Conservation (phyloP, 1,139 yeast species). For the Magnusiomyces suaveolens region DNA sequence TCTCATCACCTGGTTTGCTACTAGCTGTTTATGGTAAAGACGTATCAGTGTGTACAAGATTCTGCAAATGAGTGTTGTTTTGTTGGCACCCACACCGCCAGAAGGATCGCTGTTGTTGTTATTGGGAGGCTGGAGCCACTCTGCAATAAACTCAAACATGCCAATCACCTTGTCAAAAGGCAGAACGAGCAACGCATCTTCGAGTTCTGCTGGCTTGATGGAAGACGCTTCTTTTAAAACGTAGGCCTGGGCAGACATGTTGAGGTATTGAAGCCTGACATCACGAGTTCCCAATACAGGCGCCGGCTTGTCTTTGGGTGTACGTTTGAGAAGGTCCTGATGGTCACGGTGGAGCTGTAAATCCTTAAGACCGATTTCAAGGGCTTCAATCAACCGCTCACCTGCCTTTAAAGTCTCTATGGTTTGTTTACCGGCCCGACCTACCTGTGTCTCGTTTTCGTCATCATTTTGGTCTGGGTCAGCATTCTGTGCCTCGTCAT, state of each 20-base stretch:
- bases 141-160: slow-evolving; percentile 60
- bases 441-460: slow-evolving; percentile 48
- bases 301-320: slow-evolving; percentile 26
- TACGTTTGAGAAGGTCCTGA: slow-evolving; percentile 35
- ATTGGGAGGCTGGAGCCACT: slow-evolving; percentile 40
- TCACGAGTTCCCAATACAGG: slow-evolving; percentile 58
- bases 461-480: slow-evolving; percentile 34
- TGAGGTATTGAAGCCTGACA: slow-evolving; percentile 61
- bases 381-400: slow-evolving; percentile 84
- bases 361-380: slow-evolving; percentile 73
- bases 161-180: slow-evolving; percentile 79
- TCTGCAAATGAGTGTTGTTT: slow-evolving; percentile 58
- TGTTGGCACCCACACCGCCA: slow-evolving; percentile 24
- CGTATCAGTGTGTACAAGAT: slow-evolving; percentile 65
- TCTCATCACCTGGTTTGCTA: slow-evolving; percentile 33
- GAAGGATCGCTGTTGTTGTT: neutral
- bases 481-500: slow-evolving; percentile 24
- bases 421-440: slow-evolving; percentile 71
- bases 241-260: slow-evolving; percentile 64
- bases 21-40: slow-evolving; percentile 62
- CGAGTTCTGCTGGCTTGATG: slow-evolving; percentile 76
- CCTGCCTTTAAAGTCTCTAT: slow-evolving; percentile 91
- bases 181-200: slow-evolving; percentile 80
- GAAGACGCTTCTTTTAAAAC: slow-evolving; percentile 60
- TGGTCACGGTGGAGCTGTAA: slow-evolving; percentile 50